These are phyloP conservation scores for Beta corolliflora DNA, from an alignment of 179 eudicot genomes.

Conservation along the genomic window DNA sequence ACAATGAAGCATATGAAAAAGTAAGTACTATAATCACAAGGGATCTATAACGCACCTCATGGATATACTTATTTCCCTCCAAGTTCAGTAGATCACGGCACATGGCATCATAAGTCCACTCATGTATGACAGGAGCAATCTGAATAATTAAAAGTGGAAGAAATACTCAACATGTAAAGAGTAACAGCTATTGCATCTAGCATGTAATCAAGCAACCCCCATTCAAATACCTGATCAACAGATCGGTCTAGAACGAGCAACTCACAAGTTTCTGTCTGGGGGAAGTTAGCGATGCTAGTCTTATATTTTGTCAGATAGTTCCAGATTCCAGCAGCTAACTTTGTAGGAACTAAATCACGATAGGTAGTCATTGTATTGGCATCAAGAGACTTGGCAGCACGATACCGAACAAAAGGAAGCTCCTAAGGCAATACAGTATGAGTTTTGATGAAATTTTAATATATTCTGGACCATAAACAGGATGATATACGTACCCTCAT, in stretches of 20 bases:
- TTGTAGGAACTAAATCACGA: slow-evolving; percentile 89
- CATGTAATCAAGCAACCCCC: slow-evolving; percentile 14
- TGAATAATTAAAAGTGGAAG: slow-evolving; percentile 29
- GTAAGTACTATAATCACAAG: slow-evolving; percentile 2
- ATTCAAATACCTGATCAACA: slow-evolving; percentile 71
- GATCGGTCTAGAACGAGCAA: slow-evolving; percentile 88
- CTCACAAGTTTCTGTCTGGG: slow-evolving; percentile 94
- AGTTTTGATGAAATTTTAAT: slow-evolving; percentile 15
- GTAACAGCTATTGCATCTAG: slow-evolving; percentile 10
- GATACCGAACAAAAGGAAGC: slow-evolving; percentile 89
- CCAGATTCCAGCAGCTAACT: slow-evolving; percentile 94
- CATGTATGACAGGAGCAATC: slow-evolving; percentile 98
- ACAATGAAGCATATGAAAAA: slow-evolving; percentile 5
- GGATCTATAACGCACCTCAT: slow-evolving; percentile 58
- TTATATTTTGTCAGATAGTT: slow-evolving; percentile 75
- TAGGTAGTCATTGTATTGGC: slow-evolving; percentile 83
- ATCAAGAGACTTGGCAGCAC: slow-evolving; percentile 92
- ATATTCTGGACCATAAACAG: not conserved
- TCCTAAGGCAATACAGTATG: slow-evolving; percentile 48
- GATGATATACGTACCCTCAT: slow-evolving; percentile 61
- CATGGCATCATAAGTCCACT: slow-evolving; percentile 99
- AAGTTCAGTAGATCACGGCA: slow-evolving; percentile 81
- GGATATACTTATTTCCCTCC: slow-evolving; percentile 92
- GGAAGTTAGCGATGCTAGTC: slow-evolving; percentile 61
- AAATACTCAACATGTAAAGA: slow-evolving; percentile 14